Conservation (phyloP, 768 basidiomycete genomes). For the Zangia roseola region DNA sequence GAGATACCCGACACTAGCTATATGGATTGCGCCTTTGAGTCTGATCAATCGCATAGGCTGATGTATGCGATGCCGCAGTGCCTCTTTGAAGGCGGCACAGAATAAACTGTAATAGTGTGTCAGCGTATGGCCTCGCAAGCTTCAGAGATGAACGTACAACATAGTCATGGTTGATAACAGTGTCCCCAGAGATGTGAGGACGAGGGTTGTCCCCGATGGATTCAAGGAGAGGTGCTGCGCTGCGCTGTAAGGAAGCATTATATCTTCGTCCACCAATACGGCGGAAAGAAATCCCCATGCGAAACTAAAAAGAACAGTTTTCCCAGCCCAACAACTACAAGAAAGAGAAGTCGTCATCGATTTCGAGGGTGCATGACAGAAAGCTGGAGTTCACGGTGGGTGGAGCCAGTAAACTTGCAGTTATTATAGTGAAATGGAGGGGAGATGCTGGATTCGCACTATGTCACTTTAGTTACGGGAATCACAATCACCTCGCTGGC, state of each 20-base stretch:
- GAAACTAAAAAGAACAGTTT: background rate
- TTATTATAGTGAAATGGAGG: too few species aligned
- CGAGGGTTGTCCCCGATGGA: too few species aligned
- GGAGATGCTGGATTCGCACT: too few species aligned
- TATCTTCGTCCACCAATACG: background rate
- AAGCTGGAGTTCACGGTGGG: too few species aligned
- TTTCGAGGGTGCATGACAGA: too few species aligned
- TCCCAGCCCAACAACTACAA: background rate
- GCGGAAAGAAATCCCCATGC: background rate
- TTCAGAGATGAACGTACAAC: background rate
- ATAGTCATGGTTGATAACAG: background rate
- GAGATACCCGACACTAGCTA: too few species aligned
- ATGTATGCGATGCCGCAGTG: constrained; percentile 5
- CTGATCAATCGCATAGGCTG: constrained; percentile 4
- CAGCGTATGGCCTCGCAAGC: background rate
- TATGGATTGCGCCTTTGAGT: background rate
- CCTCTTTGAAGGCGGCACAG: constrained; percentile 5
- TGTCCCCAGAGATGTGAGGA: background rate
- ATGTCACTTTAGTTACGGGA: too few species aligned
- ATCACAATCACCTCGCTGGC: too few species aligned
- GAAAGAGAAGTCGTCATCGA: too few species aligned
- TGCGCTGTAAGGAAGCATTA: background rate
- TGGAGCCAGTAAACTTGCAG: too few species aligned
- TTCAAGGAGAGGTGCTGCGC: background rate
- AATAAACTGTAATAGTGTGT: background rate